Conservation (phyloP, 169 alveolate genomes). For the Babesia bigemina region DNA sequence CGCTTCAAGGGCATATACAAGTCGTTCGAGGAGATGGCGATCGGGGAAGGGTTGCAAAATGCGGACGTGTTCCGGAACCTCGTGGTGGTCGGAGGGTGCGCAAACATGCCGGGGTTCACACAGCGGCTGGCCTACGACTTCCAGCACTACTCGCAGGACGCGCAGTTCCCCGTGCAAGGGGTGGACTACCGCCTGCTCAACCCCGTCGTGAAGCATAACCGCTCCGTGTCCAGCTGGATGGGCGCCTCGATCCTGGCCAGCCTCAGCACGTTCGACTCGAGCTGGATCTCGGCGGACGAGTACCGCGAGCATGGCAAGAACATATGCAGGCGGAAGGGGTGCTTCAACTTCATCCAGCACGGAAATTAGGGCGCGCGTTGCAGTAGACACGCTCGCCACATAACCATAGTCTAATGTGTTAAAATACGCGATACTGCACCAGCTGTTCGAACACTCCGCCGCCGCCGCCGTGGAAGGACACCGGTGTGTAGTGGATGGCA, state of each 20-base stretch:
- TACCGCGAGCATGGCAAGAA: conserved; percentile 87
- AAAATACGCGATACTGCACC: no score
- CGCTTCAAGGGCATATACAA: conserved; percentile 1
- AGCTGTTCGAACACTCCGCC: no score
- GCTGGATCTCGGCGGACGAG: conserved; percentile 94
- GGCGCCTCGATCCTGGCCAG: conserved; percentile 96
- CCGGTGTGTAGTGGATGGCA: background rate
- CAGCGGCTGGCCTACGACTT: conserved; percentile 2
- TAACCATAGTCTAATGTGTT: no score
- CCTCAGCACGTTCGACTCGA: conserved; percentile 92
- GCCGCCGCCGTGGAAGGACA: background rate
- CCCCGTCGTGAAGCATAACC: conserved; percentile 41
- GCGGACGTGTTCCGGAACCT: background rate
- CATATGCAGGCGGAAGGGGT: conserved; percentile 28
- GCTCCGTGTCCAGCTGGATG: conserved; percentile 91
- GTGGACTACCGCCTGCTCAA: background rate
- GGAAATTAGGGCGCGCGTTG: background rate
- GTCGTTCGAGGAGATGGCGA: conserved; percentile 1
- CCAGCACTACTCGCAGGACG: background rate
- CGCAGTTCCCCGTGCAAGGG: background rate
- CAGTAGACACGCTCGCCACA: background rate
- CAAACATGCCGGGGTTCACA: conserved; percentile 13
- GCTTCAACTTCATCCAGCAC: background rate
- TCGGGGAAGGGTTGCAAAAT: background rate
- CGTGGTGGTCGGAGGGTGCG: conserved; percentile 16